Base-by-base conservation (phyloP, 164 flowering plant species). In the Vitis rotundifolia region DNA sequence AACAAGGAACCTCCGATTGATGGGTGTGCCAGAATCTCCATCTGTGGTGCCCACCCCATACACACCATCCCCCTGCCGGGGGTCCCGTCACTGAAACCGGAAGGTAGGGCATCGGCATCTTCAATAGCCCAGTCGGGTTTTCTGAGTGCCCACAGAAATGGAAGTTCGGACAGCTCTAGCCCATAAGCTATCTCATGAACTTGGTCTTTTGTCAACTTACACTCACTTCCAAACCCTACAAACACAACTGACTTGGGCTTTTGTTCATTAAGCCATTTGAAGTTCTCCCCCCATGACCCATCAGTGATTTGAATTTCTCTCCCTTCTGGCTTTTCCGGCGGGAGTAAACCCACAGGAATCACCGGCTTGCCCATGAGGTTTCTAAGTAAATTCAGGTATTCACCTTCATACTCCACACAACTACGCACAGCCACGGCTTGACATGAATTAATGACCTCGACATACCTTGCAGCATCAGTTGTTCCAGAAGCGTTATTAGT, bases 181-280 rank as follows among this genome's bases (percentile, higher is more conserved):
- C 80, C 83, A 48, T 64, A 14, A 8, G 80, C 83, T 16, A 80
- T 29, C 72, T 74, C 77, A 59, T 49, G n/a, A 11, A 74, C 64
- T 51, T 69, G 61, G 1, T 70, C 77, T 28, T 52, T 64, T 16
- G 54, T 64, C 10, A 70, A 29, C 26, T 68, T 75, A 3, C 15
- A 51, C 62, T 75, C 70, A 7, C 66, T 64, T 0, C 77, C 77
- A 18, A 75, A 75, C 26, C 67, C 70, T 0, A 75, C 83, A 59
- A 69, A 80, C 13, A 80, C 52, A 19, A 77, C 80, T 9, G 83
- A 71, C 11, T 67, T 67, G 1, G 62, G 63, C 5, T 61, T 56
- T 55, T 84, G 81, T 16, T 62, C 10, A n/a, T 85, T 82, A 0
- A 87, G 78, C 91, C 91, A 87, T 26, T 61, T 28, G 69, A 79